phyloP scores from a whole-genome alignment of 108 stramenopile genomes.

The Skeletonema potamos region DNA sequence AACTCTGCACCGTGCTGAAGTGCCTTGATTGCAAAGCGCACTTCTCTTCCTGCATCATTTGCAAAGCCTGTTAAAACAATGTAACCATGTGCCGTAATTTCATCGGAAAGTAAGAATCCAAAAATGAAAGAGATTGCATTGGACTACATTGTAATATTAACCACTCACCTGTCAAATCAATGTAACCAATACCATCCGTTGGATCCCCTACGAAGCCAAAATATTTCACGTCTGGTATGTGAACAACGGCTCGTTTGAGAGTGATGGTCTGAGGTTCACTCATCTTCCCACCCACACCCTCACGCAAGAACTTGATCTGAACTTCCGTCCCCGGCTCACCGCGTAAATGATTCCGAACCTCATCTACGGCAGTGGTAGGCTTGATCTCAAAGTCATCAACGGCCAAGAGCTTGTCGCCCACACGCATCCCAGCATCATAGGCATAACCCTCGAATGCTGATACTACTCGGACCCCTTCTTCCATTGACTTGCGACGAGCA shows the following conservation, averaged over 20 bases:
- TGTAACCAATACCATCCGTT: constrained; percentile 88
- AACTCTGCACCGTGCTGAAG: constrained; percentile 71
- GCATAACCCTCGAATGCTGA: constrained; percentile 92
- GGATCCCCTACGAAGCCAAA: constrained; percentile 74
- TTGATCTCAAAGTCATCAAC: constrained; percentile 70
- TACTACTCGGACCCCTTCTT: constrained; percentile 83
- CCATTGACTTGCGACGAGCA: constrained; percentile 50
- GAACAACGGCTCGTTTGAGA: constrained; percentile 77
- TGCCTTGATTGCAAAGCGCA: constrained; percentile 69
- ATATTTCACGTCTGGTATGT: constrained; percentile 84
- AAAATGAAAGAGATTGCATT: constrained; percentile 68
- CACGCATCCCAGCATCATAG: constrained; percentile 72
- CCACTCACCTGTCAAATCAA: constrained; percentile 87
- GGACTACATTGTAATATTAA: constrained; percentile 60
- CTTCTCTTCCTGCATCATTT: constrained; percentile 81
- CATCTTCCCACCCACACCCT: constrained; percentile 62
- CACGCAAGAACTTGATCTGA: constrained; percentile 67
- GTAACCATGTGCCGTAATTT: constrained; percentile 33
- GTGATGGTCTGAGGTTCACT: constrained; percentile 57
- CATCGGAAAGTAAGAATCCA: constrained; percentile 44
- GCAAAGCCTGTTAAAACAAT: no score
- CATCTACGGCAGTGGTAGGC: constrained; percentile 69
- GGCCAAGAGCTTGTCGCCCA: constrained; percentile 77
- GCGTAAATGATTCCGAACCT: constrained; percentile 85
- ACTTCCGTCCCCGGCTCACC: constrained; percentile 87